Evolutionary conservation across 1,284 basidiomycete species (phyloP), one percentile per base, ranked within the genome.

Genomic region (Wolfiporia cocos): DNA sequence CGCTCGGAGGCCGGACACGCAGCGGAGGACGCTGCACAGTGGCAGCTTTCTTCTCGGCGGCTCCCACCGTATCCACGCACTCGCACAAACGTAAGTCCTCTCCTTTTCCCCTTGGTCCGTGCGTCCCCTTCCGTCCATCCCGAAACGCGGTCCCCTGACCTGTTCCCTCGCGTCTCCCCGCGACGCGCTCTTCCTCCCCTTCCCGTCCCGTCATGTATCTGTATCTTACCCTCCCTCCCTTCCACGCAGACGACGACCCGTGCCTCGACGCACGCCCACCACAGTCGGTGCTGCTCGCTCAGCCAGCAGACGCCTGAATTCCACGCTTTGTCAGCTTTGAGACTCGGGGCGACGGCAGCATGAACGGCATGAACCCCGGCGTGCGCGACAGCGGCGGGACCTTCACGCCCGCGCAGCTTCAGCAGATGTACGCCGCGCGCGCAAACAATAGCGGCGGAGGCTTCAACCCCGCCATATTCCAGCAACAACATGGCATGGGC

Each of bases 391-490:
- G 34, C 34, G 20, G 34, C 5, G 6, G 15, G 9, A 15, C 17
- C 20, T 18, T 35, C 10, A 6, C 34, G 6, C 6, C 12, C 10
- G 42, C 39, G 28, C 51, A 53, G 38, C 39, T 51, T 4, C 50
- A 54, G 28, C 53, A 55, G 29, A 49, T 54, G 38, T 53, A 56
- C 30, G 51, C 48, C 19, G 49, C 48, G 49, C 51, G 52, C 43
- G 39, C 29, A 6, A 43, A 39, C 42, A 41, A 40, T 7, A 39
- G 38, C 30, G 42, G 45, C 40, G 41, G 34, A 9, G 18, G 6
- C 17, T 14, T 52, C 21, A 54, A 51, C 46, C 50, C 50, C 3
- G 41, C 46, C 6, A 54, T 56, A 49, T 51, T 53, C 41, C 54
- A 55, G 43, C 52, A 55, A 11, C 28, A 31, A 7, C 34, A 37